These are phyloP conservation scores for Cryphonectria naterciae DNA, from an alignment of 2,329 filamentous ascomycete species.

Conservation along the genomic window DNA sequence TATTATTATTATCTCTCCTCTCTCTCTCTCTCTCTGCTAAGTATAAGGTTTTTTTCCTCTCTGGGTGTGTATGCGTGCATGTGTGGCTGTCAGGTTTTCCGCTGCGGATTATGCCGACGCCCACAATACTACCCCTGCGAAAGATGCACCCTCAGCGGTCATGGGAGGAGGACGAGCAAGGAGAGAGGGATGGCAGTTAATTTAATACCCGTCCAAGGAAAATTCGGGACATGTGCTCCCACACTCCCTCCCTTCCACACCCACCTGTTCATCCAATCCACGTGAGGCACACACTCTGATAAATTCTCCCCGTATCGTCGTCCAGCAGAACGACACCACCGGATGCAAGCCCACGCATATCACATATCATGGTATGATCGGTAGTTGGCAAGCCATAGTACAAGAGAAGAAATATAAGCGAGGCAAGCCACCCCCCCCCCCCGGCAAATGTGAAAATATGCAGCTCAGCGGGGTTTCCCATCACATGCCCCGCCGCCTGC, in stretches of 20 bases:
- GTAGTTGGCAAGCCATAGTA: too few relatives aligned
- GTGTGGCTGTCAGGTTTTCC: not conserved
- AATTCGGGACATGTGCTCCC: not conserved
- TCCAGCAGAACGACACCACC: not conserved
- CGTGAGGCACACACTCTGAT: not conserved
- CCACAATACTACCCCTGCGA: not conserved
- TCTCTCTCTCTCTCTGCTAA: too few relatives aligned
- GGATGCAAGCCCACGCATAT: not conserved
- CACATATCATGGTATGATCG: too few relatives aligned
- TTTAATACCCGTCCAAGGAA: slow-evolving; percentile 2
- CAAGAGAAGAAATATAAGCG: too few relatives aligned
- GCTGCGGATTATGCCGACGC: not conserved
- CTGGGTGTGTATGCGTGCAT: not conserved
- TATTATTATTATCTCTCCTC: not conserved
- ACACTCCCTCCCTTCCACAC: not conserved
- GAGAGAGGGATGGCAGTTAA: not conserved
- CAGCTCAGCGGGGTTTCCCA: not conserved
- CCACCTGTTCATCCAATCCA: not conserved
- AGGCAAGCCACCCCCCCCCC: not conserved
- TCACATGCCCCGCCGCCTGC: not conserved
- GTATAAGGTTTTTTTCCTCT: not conserved
- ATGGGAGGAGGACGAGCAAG: not conserved
- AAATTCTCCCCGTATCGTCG: not conserved
- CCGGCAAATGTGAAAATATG: not conserved
- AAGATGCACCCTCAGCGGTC: not conserved